Percentiles rank a stretch among this genome's conserved stretches.
Evolutionary conservation across 1,284 basidiomycete species (phyloP).

Genomic region (Leccinum griseonigrum): DNA sequence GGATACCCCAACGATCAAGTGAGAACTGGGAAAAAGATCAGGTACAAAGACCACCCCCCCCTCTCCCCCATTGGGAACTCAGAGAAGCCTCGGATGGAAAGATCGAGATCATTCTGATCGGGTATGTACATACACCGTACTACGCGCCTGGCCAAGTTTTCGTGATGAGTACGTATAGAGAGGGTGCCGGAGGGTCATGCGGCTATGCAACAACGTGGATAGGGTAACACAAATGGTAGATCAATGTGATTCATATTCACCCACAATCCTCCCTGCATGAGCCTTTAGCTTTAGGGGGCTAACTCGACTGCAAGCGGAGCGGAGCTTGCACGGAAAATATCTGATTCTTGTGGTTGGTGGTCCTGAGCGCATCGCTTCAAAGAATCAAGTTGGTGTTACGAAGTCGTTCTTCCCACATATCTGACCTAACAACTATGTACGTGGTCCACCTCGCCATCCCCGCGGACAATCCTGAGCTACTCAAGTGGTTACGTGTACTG

Average conservation of each 20-base stretch:
- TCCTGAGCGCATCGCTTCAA: slow-evolving; percentile 1
- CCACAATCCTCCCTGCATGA: slow-evolving; percentile 10
- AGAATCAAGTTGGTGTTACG: slow-evolving; percentile 5
- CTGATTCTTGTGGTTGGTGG: neutral
- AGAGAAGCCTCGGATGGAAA: slow-evolving; percentile 3
- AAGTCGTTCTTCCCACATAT: slow-evolving; percentile 22
- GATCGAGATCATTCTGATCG: slow-evolving; percentile 12
- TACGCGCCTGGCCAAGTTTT: slow-evolving; percentile 6
- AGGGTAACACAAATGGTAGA: slow-evolving; percentile 9
- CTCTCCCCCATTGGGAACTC: slow-evolving; percentile 1
- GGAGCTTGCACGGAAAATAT: neutral
- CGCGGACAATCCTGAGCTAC: slow-evolving; percentile 22
- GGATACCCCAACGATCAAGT: slow-evolving; percentile 4
- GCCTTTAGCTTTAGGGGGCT: slow-evolving; percentile 17
- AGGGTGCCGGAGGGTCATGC: slow-evolving; percentile 1
- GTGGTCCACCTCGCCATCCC: slow-evolving; percentile 11
- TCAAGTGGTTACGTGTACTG: slow-evolving; percentile 17
- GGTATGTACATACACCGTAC: neutral
- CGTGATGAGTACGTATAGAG: slow-evolving; percentile 11
- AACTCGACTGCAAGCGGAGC: neutral
- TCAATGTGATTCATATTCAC: slow-evolving; percentile 10
- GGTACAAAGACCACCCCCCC: slow-evolving; percentile 16
- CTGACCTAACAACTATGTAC: slow-evolving; percentile 25
- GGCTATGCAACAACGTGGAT: slow-evolving; percentile 5
- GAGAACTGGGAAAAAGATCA: slow-evolving; percentile 9